Evolutionary conservation across 768 basidiomycete species (phyloP), one percentile per base, ranked within the genome.

Genomic region (Amanita pseudoporphyria): DNA sequence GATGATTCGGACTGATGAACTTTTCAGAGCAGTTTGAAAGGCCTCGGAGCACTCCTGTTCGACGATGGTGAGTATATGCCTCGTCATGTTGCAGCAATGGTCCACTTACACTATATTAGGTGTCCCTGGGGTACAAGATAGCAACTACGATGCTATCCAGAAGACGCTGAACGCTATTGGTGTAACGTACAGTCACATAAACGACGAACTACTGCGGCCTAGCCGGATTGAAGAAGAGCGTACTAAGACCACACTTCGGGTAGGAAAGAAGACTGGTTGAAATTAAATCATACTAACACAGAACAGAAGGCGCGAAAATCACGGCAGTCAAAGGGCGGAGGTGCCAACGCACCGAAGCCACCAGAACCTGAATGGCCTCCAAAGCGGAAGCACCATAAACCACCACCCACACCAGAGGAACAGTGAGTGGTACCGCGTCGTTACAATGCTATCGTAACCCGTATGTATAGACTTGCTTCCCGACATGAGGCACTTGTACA

Each of bases 101-200:
- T n/a, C 19, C 30, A 24, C 35, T 35, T 24, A 30, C 10, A 6
- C 10, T 22, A 38, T 12, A 31, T 38, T 9, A 48, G 39, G 19
- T 38, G 22, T 41, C 37, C 48, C 39, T 10, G 19, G 18, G 26
- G 13, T 26, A 5, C 19, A 35, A 31, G 24, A 18, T 3, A 32
- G 9, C 14, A 70, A 74, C 47, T 67, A 78, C 49, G 70, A 77
- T 42, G 69, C 66, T 18, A 76, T 71, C 18, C 71, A 79, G 52
- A 74, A 69, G 55, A 76, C 78, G 0, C 67, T 89, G 14, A 73
- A 70, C 49, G 70, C 71, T 6, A 71, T 79, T 22, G 85, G 84
- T 2, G 77, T 87, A 3, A 73, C 71, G 45, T 91, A 90, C 54
- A 84, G 76, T 28, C 88, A 90, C 57, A 72, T 74, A 19, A 90